Percentiles rank a stretch among this genome's conserved stretches.
Evolutionary conservation across 1,284 basidiomycete species (phyloP).

Genomic region (Trametes pubescens): DNA sequence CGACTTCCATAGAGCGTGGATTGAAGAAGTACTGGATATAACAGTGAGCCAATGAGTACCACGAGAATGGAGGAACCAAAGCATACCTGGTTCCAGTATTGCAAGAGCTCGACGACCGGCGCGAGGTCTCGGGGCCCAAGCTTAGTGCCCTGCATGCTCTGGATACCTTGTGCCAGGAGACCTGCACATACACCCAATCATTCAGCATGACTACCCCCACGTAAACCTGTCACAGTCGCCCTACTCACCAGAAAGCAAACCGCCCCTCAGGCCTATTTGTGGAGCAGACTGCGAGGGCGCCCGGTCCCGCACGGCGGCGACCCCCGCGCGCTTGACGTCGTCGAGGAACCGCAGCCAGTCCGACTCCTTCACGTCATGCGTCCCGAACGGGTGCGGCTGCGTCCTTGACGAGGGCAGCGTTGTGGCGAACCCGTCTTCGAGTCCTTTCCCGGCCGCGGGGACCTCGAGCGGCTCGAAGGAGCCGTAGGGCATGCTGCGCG

Average conservation of each 20-base stretch:
- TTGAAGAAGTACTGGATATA: constrained; percentile 44
- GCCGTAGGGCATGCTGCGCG: constrained; percentile 25
- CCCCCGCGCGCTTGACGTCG: constrained; percentile 32
- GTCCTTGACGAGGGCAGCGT: constrained; percentile 22
- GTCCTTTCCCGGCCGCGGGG: constrained; percentile 23
- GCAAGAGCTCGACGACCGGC: constrained; percentile 29
- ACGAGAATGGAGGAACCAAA: not conserved
- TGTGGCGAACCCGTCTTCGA: constrained; percentile 33
- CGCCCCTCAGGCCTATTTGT: constrained; percentile 9
- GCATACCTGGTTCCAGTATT: constrained; percentile 35
- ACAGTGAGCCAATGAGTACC: not conserved
- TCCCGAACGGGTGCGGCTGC: constrained; percentile 49
- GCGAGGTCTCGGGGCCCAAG: not conserved
- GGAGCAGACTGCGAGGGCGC: constrained; percentile 25
- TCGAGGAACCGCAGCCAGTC: constrained; percentile 47
- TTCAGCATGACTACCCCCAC: not conserved
- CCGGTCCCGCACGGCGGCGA: constrained; percentile 25
- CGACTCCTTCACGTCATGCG: constrained; percentile 48
- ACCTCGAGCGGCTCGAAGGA: constrained; percentile 33
- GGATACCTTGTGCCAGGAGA: constrained; percentile 2
- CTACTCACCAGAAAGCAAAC: constrained; percentile 16
- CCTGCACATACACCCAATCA: not conserved
- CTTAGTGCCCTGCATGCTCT: constrained; percentile 1
- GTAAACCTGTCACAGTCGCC: not conserved
- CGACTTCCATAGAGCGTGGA: constrained; percentile 43